Percentiles rank a stretch among this genome's conserved stretches.
Evolutionary conservation across 768 basidiomycete genomes (phyloP).

Genomic region (Phylloporus sp.): DNA sequence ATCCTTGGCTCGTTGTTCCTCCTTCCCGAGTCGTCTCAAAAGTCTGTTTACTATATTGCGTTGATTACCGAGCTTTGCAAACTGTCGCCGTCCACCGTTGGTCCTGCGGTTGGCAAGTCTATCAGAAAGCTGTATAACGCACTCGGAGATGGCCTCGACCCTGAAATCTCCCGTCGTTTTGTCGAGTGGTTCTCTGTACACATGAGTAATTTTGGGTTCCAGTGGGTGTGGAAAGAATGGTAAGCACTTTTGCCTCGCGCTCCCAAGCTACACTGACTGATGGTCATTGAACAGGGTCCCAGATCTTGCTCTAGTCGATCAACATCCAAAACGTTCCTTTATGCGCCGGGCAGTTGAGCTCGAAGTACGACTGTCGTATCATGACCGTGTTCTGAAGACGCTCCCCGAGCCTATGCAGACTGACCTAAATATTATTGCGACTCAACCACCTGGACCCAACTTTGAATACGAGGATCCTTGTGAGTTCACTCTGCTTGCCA

Average conservation of each 20-base stretch:
- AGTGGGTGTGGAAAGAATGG: conserved; percentile 99
- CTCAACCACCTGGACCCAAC: conserved; percentile 71
- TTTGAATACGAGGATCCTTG: conserved; percentile 83
- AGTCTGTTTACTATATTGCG: conserved; percentile 80
- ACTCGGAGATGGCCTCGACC: conserved; percentile 84
- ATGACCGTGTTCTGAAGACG: conserved; percentile 87
- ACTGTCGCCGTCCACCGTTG: conserved; percentile 86
- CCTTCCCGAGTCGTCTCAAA: conserved; percentile 73
- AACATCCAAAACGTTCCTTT: conserved; percentile 87
- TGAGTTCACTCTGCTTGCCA: conserved; percentile 29
- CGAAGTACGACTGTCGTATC: conserved; percentile 89
- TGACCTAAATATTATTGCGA: conserved; percentile 59
- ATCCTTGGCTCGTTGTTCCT: conserved; percentile 71
- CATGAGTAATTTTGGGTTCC: conserved; percentile 96
- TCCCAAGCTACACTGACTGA: not conserved
- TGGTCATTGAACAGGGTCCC: conserved; percentile 60
- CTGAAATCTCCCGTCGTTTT: conserved; percentile 76
- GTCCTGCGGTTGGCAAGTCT: conserved; percentile 94
- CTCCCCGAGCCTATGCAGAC: conserved; percentile 79
- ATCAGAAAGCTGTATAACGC: conserved; percentile 80
- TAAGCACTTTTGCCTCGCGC: conserved; percentile 31
- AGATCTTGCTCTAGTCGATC: conserved; percentile 66
- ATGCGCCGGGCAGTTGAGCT: conserved; percentile 83
- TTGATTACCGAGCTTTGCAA: conserved; percentile 94
- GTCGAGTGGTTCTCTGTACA: conserved; percentile 96